These are phyloP conservation scores for Coprinopsis cinerea DNA, from an alignment of 768 basidiomycete species.

Conservation along the genomic window DNA sequence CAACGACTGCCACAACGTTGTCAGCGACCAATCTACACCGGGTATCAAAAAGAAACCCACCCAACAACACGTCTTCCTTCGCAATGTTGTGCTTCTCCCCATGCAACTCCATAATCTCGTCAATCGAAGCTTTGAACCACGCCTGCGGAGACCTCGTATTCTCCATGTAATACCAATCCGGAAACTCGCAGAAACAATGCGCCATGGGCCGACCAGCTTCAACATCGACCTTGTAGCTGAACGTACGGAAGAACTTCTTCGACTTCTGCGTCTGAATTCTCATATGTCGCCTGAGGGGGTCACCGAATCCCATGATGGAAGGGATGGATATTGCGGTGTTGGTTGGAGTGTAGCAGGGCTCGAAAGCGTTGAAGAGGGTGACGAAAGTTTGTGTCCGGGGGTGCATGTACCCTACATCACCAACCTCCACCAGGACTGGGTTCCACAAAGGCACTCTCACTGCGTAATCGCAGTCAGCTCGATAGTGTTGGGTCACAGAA, in stretches of 20 bases:
- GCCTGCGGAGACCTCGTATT: constrained; percentile 18
- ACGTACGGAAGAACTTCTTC: constrained; percentile 9
- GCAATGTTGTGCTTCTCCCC: constrained; percentile 17
- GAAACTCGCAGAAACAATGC: constrained; percentile 19
- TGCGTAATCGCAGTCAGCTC: constrained; percentile 15
- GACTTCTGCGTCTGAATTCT: constrained; percentile 9
- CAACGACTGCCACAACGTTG: constrained; percentile 9
- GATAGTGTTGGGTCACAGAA: background rate
- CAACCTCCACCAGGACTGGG: constrained; percentile 55
- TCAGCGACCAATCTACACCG: background rate
- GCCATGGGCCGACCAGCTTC: constrained; percentile 18
- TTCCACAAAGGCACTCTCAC: constrained; percentile 69
- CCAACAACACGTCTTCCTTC: constrained; percentile 20
- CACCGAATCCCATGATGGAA: constrained; percentile 14
- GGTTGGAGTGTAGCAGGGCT: constrained; percentile 32
- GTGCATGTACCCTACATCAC: constrained; percentile 70
- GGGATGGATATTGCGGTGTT: constrained; percentile 11
- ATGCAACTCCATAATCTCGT: constrained; percentile 17
- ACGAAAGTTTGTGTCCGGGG: constrained; percentile 66
- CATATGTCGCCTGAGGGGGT: constrained; percentile 3
- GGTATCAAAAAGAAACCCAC: constrained; percentile 7
- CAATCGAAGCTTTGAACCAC: constrained; percentile 21
- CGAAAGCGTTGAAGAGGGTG: constrained; percentile 64
- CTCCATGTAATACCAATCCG: constrained; percentile 22
- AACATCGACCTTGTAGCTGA: constrained; percentile 12